Base-by-base conservation (phyloP, 495 filamentous ascomycete species). In the Opeltia flavorubescens region DNA sequence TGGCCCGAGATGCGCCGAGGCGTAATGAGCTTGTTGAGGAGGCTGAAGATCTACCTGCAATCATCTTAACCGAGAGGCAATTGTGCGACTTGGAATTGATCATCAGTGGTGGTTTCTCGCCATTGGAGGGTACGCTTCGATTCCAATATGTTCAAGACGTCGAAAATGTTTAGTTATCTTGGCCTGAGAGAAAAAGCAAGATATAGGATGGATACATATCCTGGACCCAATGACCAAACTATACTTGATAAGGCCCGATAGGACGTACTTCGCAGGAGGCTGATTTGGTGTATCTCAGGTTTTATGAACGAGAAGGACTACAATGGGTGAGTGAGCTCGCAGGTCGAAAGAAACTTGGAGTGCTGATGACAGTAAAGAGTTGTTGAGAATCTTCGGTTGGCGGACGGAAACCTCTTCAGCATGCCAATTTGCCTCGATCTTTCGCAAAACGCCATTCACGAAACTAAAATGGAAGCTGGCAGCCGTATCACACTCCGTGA, bases 271-370 rank as follows among this genome's bases (percentile, higher is more conserved):
- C 58, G 21, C 54, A 63, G 63, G 52, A 67, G 44, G 46, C 36
- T 46, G 48, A 56, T 59, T 42, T 55, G 51, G 34, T 46, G 38
- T 24, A 44, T 49, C 21, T 33, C 29, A 94, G 87, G 89, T 58
- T 98, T 98, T 70, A 85, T 98, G 85, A 95, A 78, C 63, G 77
- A 96, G 72, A 80, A 83, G 64, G 89, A 98, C 63, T 98, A 95
- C 68, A 80, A 93, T 68, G 75, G 84, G 88, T 94, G 80, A 48
- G 69, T 62, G 42, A 36, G 26, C 15, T 26, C 34, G 12, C 15
- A 20, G 6, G n/a, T 30, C 55, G 17, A 13, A 13, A n/a, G 7
- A 17, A 35, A 30, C 13, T 39, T 9, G 26, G 46, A 36, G 38
- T 49, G 49, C 56, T 59, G 40, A 50, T 39, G 9, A 24, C 28